Conservation (phyloP, 352 stramenopile genomes). For the Ophiocytium majus region DNA sequence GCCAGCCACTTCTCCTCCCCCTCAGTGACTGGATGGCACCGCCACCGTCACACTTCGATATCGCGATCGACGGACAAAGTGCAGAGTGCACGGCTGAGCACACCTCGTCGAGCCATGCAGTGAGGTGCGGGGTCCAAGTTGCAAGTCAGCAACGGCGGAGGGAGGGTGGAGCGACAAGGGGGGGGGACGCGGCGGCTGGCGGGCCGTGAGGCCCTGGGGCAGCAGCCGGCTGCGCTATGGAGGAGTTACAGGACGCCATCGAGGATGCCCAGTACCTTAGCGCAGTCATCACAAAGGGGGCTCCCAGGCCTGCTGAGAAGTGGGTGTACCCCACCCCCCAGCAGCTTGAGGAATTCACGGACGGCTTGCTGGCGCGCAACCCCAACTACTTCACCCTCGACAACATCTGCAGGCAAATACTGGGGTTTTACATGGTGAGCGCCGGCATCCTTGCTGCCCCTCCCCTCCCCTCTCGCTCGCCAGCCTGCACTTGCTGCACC, state of each 20-base stretch:
- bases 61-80: too few relatives aligned
- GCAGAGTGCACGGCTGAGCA: too few relatives aligned
- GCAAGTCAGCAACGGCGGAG: too few relatives aligned
- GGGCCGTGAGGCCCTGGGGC: too few relatives aligned
- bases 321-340: slow-evolving; percentile 48
- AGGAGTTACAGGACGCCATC: slow-evolving; percentile 55
- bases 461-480: background rate
- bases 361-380: slow-evolving; percentile 30
- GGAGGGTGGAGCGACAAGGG: too few relatives aligned
- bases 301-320: slow-evolving; percentile 42
- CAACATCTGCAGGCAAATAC: slow-evolving; percentile 38
- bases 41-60: too few relatives aligned
- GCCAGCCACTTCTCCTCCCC: too few relatives aligned
- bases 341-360: slow-evolving; percentile 51
- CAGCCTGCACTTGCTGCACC: background rate
- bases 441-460: slow-evolving; percentile 21
- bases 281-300: slow-evolving; percentile 48
- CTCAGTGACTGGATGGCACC: too few relatives aligned
- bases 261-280: slow-evolving; percentile 56
- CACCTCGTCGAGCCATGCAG: too few relatives aligned
- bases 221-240: slow-evolving; percentile 28
- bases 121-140: too few relatives aligned
- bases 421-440: slow-evolving; percentile 50
- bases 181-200: too few relatives aligned
- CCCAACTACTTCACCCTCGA: slow-evolving; percentile 38